These are phyloP conservation scores for Glaciozyma martinii DNA, from an alignment of 768 basidiomycete genomes.

Conservation along the genomic window DNA sequence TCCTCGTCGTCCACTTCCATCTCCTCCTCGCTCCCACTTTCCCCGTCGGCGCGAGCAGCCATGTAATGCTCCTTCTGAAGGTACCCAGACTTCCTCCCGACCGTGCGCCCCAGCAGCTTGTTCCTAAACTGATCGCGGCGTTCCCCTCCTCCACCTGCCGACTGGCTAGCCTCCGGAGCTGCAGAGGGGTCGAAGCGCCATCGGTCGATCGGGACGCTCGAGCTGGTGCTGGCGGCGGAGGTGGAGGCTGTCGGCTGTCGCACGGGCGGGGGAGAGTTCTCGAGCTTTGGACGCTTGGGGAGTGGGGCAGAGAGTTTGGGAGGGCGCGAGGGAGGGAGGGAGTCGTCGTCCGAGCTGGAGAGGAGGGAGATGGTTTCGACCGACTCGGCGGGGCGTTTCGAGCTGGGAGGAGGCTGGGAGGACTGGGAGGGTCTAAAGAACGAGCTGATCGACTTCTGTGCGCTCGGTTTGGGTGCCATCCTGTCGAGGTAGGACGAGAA, in stretches of 20 bases:
- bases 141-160: not conserved
- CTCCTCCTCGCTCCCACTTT: conserved; percentile 7
- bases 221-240: not conserved
- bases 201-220: not conserved
- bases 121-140: conserved; percentile 10
- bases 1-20: not conserved
- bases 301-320: not conserved
- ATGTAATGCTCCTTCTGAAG: conserved; percentile 23
- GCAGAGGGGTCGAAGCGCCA: not conserved
- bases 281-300: conserved; percentile 8
- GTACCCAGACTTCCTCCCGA: conserved; percentile 4
- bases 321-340: not conserved
- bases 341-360: conserved; percentile 13
- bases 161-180: not conserved
- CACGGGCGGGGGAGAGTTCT: not conserved
- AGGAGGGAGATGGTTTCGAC: not conserved
- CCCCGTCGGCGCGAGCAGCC: conserved; percentile 18
- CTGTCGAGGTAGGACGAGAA: too few species aligned
- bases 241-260: not conserved
- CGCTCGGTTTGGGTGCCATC: not conserved
- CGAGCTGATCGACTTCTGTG: conserved; percentile 8
- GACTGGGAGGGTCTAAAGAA: conserved; percentile 12
- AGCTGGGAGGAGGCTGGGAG: not conserved
- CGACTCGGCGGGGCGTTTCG: not conserved
- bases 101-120: conserved; percentile 8